Conservation (phyloP, 1,139 yeast genomes). For the Yamadazyma sp. region DNA sequence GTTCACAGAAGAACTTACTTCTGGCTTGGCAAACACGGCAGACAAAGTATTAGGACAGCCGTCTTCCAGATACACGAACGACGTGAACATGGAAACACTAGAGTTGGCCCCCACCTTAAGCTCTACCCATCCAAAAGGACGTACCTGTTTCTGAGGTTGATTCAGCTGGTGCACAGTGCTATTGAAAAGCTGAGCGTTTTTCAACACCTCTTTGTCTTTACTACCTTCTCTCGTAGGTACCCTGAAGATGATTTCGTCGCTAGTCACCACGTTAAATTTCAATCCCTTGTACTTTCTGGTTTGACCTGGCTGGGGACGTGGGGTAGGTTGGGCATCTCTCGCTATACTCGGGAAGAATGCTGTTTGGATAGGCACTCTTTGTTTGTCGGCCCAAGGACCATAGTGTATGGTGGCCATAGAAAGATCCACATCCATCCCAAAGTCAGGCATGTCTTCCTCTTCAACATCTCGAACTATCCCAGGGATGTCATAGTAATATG, state of each 20-base stretch:
- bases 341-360: slow-evolving; percentile 70
- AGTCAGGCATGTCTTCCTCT: slow-evolving; percentile 47
- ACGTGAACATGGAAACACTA: slow-evolving; percentile 44
- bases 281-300: slow-evolving; percentile 58
- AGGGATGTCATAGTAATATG: slow-evolving; percentile 69
- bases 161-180: slow-evolving; percentile 11
- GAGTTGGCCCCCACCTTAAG: slow-evolving; percentile 60
- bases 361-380: slow-evolving; percentile 63
- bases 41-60: slow-evolving; percentile 63
- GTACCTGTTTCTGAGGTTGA: slow-evolving; percentile 12
- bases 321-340: slow-evolving; percentile 54
- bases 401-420: slow-evolving; percentile 70
- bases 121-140: slow-evolving; percentile 94
- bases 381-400: slow-evolving; percentile 97
- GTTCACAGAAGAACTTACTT: slow-evolving; percentile 79
- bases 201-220: slow-evolving; percentile 54
- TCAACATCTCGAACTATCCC: slow-evolving; percentile 47
- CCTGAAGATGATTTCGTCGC: slow-evolving; percentile 68
- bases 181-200: slow-evolving; percentile 10
- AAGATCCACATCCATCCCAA: slow-evolving; percentile 62
- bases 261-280: slow-evolving; percentile 51
- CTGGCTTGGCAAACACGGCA: slow-evolving; percentile 56
- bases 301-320: slow-evolving; percentile 45
- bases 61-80: slow-evolving; percentile 50
- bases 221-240: slow-evolving; percentile 84